Evolutionary conservation across 1,284 basidiomycete species (phyloP), one percentile per base, ranked within the genome.

Genomic region (Boletellus deceptivus): DNA sequence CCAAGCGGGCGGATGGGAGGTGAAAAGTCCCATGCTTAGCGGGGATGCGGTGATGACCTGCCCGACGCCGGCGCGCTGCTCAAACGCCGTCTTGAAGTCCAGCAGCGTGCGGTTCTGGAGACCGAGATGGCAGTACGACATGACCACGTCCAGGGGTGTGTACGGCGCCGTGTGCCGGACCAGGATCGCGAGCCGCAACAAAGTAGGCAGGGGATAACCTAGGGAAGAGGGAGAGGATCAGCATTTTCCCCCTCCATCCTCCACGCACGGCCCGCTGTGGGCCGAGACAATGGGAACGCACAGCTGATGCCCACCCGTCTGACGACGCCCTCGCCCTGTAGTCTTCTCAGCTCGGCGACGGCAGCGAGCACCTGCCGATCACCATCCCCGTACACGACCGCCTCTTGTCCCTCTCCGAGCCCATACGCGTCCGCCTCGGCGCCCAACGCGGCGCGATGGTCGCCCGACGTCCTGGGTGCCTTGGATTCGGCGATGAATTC

Each of bases 1-100:
- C 96, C 95, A 98, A 0, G 67, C 47, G 0, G 91, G 91, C 3
- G 83, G 78, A 0, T 72, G 75, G 4, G 78, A 74, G 0, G 88
- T 88, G 36, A 99, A 77, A 1, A 98, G 79, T 0, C 91, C 92
- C 95, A 98, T 98, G 60, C 84, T 86, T 47, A 98, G 78, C 3
- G 96, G 96, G 0, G 93, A 93, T 5, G 94, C 96, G 31, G 88
- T 82, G 43, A 96, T 61, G 33, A 98, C 74, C 54, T 91, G 84
- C 33, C 69, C 68, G 14, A 94, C 78, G 46, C 79, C 71, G 0
- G 91, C 91, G 24, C 85, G 83, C 11, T 71, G 65, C 48, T 72
- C 71, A 54, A 97, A 79, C 34, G 80, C 77, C 6, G 78, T 74
- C 22, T 80, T 75, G 66, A 84, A 95, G 5, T 75, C 69, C 6